Evolutionary conservation across 352 stramenopile genomes (phyloP), one percentile per base, ranked within the genome.

Genomic region (Phytophthora cryptogea): DNA sequence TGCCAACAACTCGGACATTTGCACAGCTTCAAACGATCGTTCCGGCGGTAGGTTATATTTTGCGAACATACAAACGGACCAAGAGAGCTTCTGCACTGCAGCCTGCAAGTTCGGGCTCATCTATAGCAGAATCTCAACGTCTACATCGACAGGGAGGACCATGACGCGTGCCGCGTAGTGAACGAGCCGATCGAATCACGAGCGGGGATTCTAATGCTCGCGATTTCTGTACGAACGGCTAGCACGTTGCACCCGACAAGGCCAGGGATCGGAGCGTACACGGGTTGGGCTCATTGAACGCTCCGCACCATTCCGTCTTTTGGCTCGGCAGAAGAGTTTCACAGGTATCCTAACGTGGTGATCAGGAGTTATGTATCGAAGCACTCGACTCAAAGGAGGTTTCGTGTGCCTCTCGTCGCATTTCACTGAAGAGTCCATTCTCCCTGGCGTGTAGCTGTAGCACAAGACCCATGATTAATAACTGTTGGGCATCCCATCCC

Each of bases 141-240:
- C 30, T 45, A 14, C 32, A 47, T 16, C 16, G 26, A 54, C 42
- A 54, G 49, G 48, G 32, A 17, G 20, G 13, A 16, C 8, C 33
- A 43, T 65, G 57, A 60, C 41, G 41, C 57, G 33, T 17, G 5
- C 42, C 32, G 56, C 56, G 48, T 44, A 50, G 20, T 33, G 23
- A 48, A 39, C 16, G 37, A 14, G 3, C 16, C 33, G 33, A 39
- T 39, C 33, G 33, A 39, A 39, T 39, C 33, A 39, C 9, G 20
- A 23, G 20, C 20, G 20, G 20, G 20, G 20, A 23, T 14, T 16
- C 9, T 13, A 40, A 40, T 41, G 36, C 36, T 41, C n/a, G 36
- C 14, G 35, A 41, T 20, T 20, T 41, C 13, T 41, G 35, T 41
- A 5, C 14, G 20, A 41, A 37, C 32, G 33, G 33, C 10, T 40